These are phyloP conservation scores for Moesziomyces globuligerus DNA, from an alignment of 1,284 basidiomycete genomes.

Conservation along the genomic window DNA sequence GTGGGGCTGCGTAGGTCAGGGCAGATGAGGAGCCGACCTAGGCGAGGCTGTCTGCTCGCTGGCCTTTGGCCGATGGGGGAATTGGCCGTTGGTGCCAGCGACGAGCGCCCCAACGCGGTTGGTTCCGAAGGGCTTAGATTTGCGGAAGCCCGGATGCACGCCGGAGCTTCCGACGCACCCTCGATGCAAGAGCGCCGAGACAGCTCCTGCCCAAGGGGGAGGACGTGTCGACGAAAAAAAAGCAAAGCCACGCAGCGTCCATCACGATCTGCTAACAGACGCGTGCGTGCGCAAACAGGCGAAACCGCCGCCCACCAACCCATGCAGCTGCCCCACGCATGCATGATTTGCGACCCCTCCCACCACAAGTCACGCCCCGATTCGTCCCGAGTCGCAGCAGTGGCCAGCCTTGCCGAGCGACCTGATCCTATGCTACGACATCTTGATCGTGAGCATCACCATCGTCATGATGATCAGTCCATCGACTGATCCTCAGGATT, in stretches of 20 bases:
- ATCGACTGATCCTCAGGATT: too few species aligned
- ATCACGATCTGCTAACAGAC: too few species aligned
- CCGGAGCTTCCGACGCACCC: not conserved
- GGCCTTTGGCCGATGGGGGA: not conserved
- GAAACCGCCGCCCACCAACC: not conserved
- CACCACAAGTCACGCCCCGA: not conserved
- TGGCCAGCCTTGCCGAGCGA: not conserved
- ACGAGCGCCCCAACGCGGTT: conserved; percentile 4
- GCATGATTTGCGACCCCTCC: not conserved
- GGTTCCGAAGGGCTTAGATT: conserved; percentile 1
- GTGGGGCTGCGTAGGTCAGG: too few species aligned
- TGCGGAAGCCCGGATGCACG: not conserved
- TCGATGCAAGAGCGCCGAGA: not conserved
- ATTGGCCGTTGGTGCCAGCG: conserved; percentile 5
- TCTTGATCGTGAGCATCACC: too few species aligned
- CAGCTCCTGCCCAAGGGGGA: too few species aligned
- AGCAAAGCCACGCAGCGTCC: too few species aligned
- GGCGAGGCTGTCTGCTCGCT: not conserved
- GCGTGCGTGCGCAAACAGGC: too few species aligned
- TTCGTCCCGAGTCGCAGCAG: not conserved
- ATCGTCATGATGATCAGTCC: too few species aligned
- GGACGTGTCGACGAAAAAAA: too few species aligned
- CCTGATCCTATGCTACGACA: too few species aligned
- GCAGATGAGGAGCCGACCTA: too few species aligned
- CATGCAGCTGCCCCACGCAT: not conserved